Percentiles rank a stretch among this genome's conserved stretches.
Conservation (phyloP, 2,329 filamentous ascomycete species). For the Neopestalotiopsis sp. region DNA sequence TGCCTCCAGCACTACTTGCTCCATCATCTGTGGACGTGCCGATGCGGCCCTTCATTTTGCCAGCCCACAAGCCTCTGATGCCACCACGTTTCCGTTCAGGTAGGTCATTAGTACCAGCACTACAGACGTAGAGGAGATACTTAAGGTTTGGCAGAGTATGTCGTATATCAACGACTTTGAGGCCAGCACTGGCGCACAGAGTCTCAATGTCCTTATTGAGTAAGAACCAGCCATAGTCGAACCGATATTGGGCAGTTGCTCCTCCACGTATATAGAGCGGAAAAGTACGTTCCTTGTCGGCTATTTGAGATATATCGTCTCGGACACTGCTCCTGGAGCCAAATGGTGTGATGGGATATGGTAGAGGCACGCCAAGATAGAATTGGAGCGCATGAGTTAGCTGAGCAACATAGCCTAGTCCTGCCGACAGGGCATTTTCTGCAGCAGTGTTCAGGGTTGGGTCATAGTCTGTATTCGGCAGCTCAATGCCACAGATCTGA, state of each 20-base stretch:
- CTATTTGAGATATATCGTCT: constrained; percentile 62
- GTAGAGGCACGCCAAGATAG: constrained; percentile 79
- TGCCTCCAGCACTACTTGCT: constrained; percentile 43
- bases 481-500: constrained; percentile 76
- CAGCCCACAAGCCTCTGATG: constrained; percentile 62
- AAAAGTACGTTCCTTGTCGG: constrained; percentile 67
- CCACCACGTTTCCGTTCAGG: constrained; percentile 67
- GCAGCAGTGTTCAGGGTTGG: constrained; percentile 50
- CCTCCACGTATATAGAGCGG: constrained; percentile 75
- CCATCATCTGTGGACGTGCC: constrained; percentile 40
- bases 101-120: constrained; percentile 72
- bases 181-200: constrained; percentile 67
- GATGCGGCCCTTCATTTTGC: constrained; percentile 46
- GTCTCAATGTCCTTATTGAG: constrained; percentile 93
- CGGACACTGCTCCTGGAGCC: constrained; percentile 74
- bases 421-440: constrained; percentile 79
- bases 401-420: constrained; percentile 80
- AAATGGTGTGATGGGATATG: constrained; percentile 77
- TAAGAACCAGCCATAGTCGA: constrained; percentile 96
- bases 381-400: constrained; percentile 78
- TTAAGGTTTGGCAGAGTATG: constrained; percentile 94
- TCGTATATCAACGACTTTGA: constrained; percentile 86
- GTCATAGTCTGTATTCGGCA: constrained; percentile 84
- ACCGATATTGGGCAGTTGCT: constrained; percentile 80
- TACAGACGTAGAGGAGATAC: constrained; percentile 88